Base-by-base conservation (phyloP, 148 eudicot genomes). In the Rhododendron griersonianum region DNA sequence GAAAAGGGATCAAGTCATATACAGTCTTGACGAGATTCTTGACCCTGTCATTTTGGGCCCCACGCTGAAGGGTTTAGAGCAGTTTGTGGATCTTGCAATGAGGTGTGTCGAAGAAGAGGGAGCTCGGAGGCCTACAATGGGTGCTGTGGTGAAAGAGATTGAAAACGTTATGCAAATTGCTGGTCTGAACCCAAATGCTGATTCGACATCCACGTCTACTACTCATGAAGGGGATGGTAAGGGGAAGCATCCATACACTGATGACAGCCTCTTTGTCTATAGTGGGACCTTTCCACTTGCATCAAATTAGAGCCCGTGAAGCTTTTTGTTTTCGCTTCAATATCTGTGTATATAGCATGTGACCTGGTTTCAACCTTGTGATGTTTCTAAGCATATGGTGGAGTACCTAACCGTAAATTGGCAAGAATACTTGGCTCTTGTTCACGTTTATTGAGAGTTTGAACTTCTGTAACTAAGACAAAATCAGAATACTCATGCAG, bases 141-240 rank as follows among this genome's bases (percentile, higher is more conserved):
- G 94, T 11, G 96, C 94, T 45, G 95, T 92, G 35, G 93, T 94
- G 21, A 94, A 91, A 92, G 94, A 92, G 89, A 89, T 95, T 4
- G 98, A 95, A 85, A 85, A 57, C 41, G 89, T 94, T 39, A 77
- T 95, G 92, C 87, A 91, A 88, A 81, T 91, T 5, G 93, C 94
- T 1, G 97, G 98, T 16, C 16, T 92, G 87, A 94, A 95, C 84
- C 96, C 94, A 0, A 89, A 89, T 84, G 81, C 88, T 67, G 98
- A 94, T 30, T 94, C 98, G 1, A 82, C 91, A 7, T 73, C 92
- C 9, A 78, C 86, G 23, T 95, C 98, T 10, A 86, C 85, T 45
- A 89, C 79, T 48, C 90, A 90, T 82, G 93, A 93, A 67, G 92
- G 65, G 11, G 35, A 69, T 9, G 81, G 84, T 25, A 59, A 57